A percentile compares a stretch with the other conserved stretches of the same genome.
Conservation (phyloP, 129 eudicot genomes). For the Helianthus tuberosus region DNA sequence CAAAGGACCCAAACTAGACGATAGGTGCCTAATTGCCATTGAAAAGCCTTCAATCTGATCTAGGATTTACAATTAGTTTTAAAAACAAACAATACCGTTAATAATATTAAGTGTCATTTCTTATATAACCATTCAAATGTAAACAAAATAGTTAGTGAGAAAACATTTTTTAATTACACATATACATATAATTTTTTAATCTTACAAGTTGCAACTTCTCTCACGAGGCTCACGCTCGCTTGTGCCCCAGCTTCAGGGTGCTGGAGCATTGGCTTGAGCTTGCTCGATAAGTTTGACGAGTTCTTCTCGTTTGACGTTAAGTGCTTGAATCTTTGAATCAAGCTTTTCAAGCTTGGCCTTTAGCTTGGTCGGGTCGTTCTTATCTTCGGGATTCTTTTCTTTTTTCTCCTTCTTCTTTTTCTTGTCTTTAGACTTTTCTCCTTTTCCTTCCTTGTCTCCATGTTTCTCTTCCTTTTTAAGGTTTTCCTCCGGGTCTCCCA, state of each 20-base stretch:
- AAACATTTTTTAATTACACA: neutral
- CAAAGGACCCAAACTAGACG: too few species aligned
- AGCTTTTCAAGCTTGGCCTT: slow-evolving; percentile 60
- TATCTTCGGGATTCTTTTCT: slow-evolving; percentile 66
- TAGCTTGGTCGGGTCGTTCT: slow-evolving; percentile 56
- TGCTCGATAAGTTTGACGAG: slow-evolving; percentile 50
- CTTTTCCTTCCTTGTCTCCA: slow-evolving; percentile 25
- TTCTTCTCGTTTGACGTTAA: slow-evolving; percentile 55
- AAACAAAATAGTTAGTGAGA: neutral
- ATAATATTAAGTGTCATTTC: neutral
- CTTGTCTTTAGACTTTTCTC: slow-evolving; percentile 50
- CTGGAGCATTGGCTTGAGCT: slow-evolving; percentile 36
- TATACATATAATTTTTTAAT: slow-evolving; percentile 10
- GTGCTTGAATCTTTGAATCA: slow-evolving; percentile 50
- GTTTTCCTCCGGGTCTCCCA: slow-evolving; percentile 65
- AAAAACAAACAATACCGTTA: neutral
- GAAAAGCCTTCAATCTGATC: neutral
- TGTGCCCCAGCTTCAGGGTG: slow-evolving; percentile 2
- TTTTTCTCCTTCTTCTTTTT: slow-evolving; percentile 55
- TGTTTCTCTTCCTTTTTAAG: slow-evolving; percentile 45
- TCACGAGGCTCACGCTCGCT: neutral
- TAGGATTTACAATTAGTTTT: neutral
- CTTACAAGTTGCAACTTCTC: slow-evolving; percentile 8
- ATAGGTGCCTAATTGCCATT: too few species aligned
- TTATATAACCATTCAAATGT: neutral